phyloP scores from a whole-genome alignment of 352 stramenopile species.

The Phytophthora quininea region DNA sequence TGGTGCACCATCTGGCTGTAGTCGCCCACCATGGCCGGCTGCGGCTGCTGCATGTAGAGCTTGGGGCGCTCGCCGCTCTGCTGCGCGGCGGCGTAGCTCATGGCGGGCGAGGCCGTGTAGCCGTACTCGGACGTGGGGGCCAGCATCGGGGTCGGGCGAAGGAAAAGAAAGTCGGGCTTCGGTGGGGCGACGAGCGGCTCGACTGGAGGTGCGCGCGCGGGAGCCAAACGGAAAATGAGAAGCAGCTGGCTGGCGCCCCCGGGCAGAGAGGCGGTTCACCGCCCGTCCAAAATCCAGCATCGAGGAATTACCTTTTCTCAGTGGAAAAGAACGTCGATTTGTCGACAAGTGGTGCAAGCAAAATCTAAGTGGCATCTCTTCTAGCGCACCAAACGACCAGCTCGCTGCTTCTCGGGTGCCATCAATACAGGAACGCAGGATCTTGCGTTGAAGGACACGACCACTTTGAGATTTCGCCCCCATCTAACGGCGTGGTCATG shows the following conservation, averaged over 20 bases:
- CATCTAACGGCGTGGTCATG: no score
- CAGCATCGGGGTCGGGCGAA: slow-evolving; percentile 26
- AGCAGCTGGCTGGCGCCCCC: slow-evolving; percentile 7
- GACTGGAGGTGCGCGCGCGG: slow-evolving; percentile 1
- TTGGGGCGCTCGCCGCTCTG: slow-evolving; percentile 62
- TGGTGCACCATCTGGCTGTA: slow-evolving; percentile 61
- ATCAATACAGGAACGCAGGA: no score
- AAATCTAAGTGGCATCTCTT: no score
- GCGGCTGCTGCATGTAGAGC: slow-evolving; percentile 51
- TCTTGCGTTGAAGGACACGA: no score
- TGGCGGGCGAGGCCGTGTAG: slow-evolving; percentile 45
- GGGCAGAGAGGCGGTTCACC: no score
- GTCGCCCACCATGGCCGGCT: slow-evolving; percentile 24
- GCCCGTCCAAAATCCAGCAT: no score
- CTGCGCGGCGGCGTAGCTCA: slow-evolving; percentile 20
- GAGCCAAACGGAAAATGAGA: slow-evolving; percentile 22
- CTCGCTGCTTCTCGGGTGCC: no score
- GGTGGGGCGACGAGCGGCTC: not conserved
- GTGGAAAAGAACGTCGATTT: no score
- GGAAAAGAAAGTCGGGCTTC: not conserved
- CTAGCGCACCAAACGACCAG: no score
- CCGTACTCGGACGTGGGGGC: slow-evolving; percentile 49
- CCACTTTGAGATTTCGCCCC: no score
- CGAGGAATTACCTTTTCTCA: no score
- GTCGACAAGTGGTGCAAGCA: no score